A percentile compares a stretch with the other conserved stretches of the same genome.
Conservation (phyloP, 805 yeast genomes). For the Myxozyma geophila region DNA sequence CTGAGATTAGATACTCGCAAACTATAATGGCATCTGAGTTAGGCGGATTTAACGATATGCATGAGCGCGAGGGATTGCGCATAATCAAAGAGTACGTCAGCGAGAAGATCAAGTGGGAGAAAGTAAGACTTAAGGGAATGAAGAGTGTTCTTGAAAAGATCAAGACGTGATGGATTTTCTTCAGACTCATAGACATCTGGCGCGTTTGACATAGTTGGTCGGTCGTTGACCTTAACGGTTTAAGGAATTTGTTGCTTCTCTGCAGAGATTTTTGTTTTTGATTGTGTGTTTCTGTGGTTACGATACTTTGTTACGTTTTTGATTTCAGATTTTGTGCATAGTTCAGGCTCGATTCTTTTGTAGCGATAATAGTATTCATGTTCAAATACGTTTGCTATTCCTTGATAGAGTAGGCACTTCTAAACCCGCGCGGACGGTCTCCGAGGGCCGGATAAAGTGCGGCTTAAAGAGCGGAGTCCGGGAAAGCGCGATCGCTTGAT, state of each 20-base stretch:
- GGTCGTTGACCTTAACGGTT: background rate
- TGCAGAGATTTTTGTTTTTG: no score
- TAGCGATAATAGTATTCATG: no score
- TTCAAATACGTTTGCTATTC: no score
- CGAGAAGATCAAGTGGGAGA: constrained; percentile 35
- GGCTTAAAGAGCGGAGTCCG: background rate
- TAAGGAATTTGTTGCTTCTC: background rate
- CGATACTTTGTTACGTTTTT: background rate
- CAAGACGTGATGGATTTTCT: background rate
- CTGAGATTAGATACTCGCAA: constrained; percentile 45
- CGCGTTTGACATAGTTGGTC: background rate
- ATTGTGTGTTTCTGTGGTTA: background rate
- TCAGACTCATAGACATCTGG: background rate
- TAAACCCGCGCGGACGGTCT: no score
- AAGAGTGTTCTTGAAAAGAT: constrained; percentile 29
- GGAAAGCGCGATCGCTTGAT: background rate
- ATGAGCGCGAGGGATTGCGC: constrained; percentile 43
- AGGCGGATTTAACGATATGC: constrained; percentile 46
- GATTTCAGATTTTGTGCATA: background rate
- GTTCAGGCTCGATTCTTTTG: no score
- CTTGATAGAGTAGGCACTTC: no score
- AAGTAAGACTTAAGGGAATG: constrained; percentile 30
- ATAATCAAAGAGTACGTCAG: constrained; percentile 37
- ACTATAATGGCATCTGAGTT: constrained; percentile 47
- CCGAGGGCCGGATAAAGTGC: background rate